These are phyloP conservation scores for Gynandropsis gynandra DNA, from an alignment of 345 rosid species.

Conservation along the genomic window DNA sequence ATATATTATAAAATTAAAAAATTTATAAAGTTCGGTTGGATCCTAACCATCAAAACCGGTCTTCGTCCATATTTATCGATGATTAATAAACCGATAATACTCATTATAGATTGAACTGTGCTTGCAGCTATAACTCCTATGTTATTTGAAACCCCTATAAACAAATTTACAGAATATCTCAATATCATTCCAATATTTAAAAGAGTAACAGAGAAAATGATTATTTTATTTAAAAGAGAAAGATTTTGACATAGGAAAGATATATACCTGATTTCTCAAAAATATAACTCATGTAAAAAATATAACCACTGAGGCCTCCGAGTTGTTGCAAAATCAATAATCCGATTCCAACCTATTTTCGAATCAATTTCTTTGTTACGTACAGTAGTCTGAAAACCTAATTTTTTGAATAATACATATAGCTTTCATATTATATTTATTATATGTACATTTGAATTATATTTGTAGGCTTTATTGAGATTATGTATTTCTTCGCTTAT, in stretches of 20 bases:
- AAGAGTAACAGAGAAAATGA: no score
- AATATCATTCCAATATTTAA: no score
- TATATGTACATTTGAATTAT: no score
- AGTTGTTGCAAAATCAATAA: slow-evolving; percentile 74
- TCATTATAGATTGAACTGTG: slow-evolving; percentile 47
- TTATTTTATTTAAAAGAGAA: background rate
- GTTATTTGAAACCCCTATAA: slow-evolving; percentile 22
- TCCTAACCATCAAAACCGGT: slow-evolving; percentile 54
- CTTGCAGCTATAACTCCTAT: slow-evolving; percentile 16
- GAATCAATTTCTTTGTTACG: no score
- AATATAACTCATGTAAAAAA: slow-evolving; percentile 49
- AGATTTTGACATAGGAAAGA: no score
- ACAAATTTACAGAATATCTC: background rate
- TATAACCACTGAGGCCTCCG: slow-evolving; percentile 61
- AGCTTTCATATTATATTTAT: background rate
- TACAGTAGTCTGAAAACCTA: background rate
- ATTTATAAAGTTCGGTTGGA: background rate
- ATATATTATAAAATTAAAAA: background rate
- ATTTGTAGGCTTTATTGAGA: no score
- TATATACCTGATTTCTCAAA: slow-evolving; percentile 42
- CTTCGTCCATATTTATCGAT: slow-evolving; percentile 72
- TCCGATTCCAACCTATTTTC: slow-evolving; percentile 54
- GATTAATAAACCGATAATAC: slow-evolving; percentile 50
- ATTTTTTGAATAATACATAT: background rate
- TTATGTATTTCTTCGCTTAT: no score